Evolutionary conservation across 1,139 yeast species (phyloP).

Genomic region (Pichia sp.): DNA sequence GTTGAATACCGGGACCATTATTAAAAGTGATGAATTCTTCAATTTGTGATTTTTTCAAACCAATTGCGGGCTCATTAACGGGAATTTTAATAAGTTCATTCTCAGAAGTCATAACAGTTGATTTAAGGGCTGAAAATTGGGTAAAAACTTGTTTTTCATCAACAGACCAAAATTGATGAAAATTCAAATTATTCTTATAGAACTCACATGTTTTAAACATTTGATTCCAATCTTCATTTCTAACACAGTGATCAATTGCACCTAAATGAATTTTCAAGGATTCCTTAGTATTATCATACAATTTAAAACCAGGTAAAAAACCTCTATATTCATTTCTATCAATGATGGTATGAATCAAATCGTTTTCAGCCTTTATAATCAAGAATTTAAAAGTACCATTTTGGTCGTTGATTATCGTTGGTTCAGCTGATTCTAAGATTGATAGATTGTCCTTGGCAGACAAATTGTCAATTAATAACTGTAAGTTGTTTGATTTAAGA

Average conservation of each 20-base stretch:
- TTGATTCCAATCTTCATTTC: conserved; percentile 65
- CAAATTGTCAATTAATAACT: conserved; percentile 4
- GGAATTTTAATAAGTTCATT: conserved; percentile 71
- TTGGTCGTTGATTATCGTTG: conserved; percentile 37
- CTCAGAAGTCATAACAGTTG: conserved; percentile 69
- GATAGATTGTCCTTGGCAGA: neutral
- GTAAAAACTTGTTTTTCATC: conserved; percentile 72
- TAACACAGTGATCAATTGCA: conserved; percentile 71
- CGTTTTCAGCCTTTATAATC: conserved; percentile 52
- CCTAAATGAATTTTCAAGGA: conserved; percentile 30
- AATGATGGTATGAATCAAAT: conserved; percentile 62
- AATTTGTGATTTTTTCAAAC: conserved; percentile 62
- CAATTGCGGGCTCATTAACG: conserved; percentile 73
- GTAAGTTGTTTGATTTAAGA: conserved; percentile 35
- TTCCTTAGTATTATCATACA: neutral
- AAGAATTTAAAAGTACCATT: conserved; percentile 51
- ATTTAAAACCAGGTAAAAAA: conserved; percentile 47
- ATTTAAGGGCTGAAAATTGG: conserved; percentile 58
- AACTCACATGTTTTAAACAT: conserved; percentile 53
- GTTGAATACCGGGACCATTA: conserved; percentile 80
- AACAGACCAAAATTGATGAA: conserved; percentile 77
- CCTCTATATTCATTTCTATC: conserved; percentile 41
- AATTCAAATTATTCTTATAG: conserved; percentile 60
- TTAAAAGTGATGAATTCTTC: conserved; percentile 74
- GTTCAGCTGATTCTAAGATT: conserved; percentile 33